These are phyloP conservation scores for Aphanomyces cochlioides DNA, from an alignment of 352 stramenopile species.

Conservation along the genomic window DNA sequence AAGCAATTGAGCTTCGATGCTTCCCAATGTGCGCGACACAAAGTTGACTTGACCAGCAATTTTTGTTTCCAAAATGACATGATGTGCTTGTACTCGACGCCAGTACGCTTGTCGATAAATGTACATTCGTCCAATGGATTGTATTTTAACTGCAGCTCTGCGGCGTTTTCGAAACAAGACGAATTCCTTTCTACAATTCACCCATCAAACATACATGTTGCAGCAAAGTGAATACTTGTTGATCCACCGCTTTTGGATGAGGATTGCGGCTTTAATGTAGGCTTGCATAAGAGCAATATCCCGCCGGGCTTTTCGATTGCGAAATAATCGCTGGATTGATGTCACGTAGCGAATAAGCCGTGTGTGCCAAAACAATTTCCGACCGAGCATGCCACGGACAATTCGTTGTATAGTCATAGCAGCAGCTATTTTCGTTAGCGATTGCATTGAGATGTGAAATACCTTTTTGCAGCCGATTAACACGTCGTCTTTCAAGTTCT, in stretches of 20 bases:
- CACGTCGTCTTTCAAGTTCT: background rate
- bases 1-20: slow-evolving; percentile 7
- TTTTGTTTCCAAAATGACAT: background rate
- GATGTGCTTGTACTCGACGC: background rate
- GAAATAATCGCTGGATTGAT: slow-evolving; percentile 19
- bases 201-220: background rate
- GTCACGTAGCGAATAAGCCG: background rate
- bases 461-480: background rate
- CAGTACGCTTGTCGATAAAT: background rate
- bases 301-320: slow-evolving; percentile 19
- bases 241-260: slow-evolving; percentile 17
- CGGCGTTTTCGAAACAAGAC: slow-evolving; percentile 9
- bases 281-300: background rate
- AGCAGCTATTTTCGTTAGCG: background rate
- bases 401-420: slow-evolving; percentile 14
- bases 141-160: slow-evolving; percentile 6
- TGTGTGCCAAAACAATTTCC: background rate
- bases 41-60: background rate
- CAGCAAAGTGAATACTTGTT: slow-evolving; percentile 12
- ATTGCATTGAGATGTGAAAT: background rate
- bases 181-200: slow-evolving; percentile 10
- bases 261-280: slow-evolving; percentile 5
- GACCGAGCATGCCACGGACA: slow-evolving; percentile 13
- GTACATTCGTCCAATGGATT: slow-evolving; percentile 12
- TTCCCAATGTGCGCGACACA: background rate